Evolutionary conservation across 2,329 filamentous ascomycete species (phyloP), one percentile per base, ranked within the genome.

Genomic region (Reticulascus tulasneorum): DNA sequence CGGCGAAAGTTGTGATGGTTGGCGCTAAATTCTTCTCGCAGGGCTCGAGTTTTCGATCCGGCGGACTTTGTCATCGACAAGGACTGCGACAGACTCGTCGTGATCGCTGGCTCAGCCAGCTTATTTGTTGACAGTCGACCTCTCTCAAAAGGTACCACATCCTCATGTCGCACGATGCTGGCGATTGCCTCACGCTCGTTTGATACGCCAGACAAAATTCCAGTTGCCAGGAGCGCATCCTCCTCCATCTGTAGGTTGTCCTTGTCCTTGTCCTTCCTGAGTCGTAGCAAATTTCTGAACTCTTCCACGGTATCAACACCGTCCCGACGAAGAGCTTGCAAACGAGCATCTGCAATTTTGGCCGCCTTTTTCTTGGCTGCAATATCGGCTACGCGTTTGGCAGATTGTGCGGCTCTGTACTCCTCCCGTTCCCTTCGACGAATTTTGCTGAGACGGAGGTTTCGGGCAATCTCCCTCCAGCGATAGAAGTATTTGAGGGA

Each of bases 401-500:
- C 59, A 19, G 60, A 54, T 18, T 63, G 63, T 4, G 59, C 58
- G 18, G 61, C 57, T 20, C 66, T 64, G 49, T 70, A 76, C 3
- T 60, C 55, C 19, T 76, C 71, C 33, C 71, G 67, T 15, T 71
- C 73, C 25, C 67, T 63, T 21, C 63, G 64, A 7, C 75, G 70
- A 16, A 77, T 64, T n/a, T 63, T 62, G 37, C 67, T 64, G 12
- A 73, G 62, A 4, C 69, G 64, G 13, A 63, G 65, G 29, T 67
- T 62, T 10, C 73, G 64, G 8, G 69, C 71, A 24, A 57, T 64
- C 11, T 69, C 53, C 31, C 66, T 70, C 76, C 76, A 80, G 13
- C 62, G 61, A 46, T 78, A 77, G 41, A 79, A 77, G 51, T 64
- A 79, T 30, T 69, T 76, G 40, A 77, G 57, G 10, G 61, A 57